Evolutionary conservation across 495 filamentous ascomycete genomes (phyloP), one percentile per base, ranked within the genome.

Genomic region (Neohortaea acidophila): DNA sequence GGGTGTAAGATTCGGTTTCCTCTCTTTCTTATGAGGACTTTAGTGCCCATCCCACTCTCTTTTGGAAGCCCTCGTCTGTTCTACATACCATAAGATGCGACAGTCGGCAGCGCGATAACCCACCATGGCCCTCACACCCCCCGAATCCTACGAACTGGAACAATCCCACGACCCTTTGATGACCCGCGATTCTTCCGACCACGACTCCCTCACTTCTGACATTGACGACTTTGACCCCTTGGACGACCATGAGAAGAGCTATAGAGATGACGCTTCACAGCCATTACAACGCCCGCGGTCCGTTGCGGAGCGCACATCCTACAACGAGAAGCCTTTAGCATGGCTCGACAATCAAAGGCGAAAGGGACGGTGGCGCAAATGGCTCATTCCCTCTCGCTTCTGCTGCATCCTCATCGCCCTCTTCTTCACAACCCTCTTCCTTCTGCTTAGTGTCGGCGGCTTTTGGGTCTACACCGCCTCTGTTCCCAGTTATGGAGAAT

Each of bases 141-240:
- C 34, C 6, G 39, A 48, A 13, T 21, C 35, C 21, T 44, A 43
- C 40, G 45, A 48, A n/a, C 45, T 48, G 15, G 45, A 48, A n/a
- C 38, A 26, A n/a, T 11, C 23, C 2, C 19, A 39, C 13, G 15
- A n/a, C 21, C 33, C 25, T 11, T 21, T 27, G 1, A 30, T 17
- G 14, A 4, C 45, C 45, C 51, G 26, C 20, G 37, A 33, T 19
- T 52, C 52, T 15, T 50, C 53, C 26, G 53, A 58, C 35, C 28
- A 45, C 11, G 32, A 30, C 19, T 27, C 17, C 29, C 18, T 56
- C 23, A 40, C 53, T 24, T 49, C 46, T 2, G 50, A 59, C 32
- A 43, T 58, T 34, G 56, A 57, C 21, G 56, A 59, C 25, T 52
- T 58, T 48, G 57, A 61, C 31, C 58, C 58, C 14, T 48, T 61